Evolutionary conservation across 495 filamentous ascomycete species (phyloP).

Genomic region (Neurospora cerealis): DNA sequence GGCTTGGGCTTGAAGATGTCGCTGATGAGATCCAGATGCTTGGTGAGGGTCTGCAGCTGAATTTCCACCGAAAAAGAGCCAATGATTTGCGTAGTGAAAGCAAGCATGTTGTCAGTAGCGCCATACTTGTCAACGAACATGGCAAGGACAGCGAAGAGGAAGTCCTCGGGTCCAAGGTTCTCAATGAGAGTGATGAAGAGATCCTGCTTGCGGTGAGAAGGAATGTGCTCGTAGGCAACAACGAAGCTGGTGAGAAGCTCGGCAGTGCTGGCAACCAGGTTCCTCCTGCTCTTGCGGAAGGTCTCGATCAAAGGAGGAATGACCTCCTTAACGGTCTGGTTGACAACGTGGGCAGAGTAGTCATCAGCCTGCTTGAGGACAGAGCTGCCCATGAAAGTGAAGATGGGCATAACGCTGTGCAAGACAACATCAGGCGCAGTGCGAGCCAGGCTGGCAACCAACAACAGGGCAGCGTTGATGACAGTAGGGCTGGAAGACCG

Average conservation of each 20-base stretch:
- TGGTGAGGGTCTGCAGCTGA: constrained; percentile 61
- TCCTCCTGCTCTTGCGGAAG: constrained; percentile 64
- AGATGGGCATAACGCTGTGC: constrained; percentile 97
- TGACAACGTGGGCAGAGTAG: constrained; percentile 88
- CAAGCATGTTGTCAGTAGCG: constrained; percentile 34
- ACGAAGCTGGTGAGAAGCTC: constrained; percentile 87
- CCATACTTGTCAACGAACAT: constrained; percentile 66
- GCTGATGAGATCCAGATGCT: constrained; percentile 57
- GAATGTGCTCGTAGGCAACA: constrained; percentile 90
- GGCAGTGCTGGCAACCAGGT: constrained; percentile 66
- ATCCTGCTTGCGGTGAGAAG: constrained; percentile 66
- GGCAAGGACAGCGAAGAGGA: constrained; percentile 59
- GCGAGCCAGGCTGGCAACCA: constrained; percentile 72
- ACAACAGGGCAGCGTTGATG: constrained; percentile 81
- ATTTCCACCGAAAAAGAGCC: constrained; percentile 49
- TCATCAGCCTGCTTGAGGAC: constrained; percentile 86
- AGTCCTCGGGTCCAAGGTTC: constrained; percentile 75
- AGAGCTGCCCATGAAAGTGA: constrained; percentile 91
- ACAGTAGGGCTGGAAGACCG: constrained; percentile 80
- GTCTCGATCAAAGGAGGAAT: constrained; percentile 86
- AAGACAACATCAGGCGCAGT: constrained; percentile 81
- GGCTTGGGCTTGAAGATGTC: constrained; percentile 67
- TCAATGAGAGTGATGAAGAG: constrained; percentile 73
- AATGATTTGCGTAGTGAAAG: constrained; percentile 46
- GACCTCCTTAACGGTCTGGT: constrained; percentile 78